A percentile compares a stretch with the other conserved stretches of the same genome.
phyloP scores from a whole-genome alignment of 2,329 filamentous ascomycete species.

The Chaetomiaceae sp. region DNA sequence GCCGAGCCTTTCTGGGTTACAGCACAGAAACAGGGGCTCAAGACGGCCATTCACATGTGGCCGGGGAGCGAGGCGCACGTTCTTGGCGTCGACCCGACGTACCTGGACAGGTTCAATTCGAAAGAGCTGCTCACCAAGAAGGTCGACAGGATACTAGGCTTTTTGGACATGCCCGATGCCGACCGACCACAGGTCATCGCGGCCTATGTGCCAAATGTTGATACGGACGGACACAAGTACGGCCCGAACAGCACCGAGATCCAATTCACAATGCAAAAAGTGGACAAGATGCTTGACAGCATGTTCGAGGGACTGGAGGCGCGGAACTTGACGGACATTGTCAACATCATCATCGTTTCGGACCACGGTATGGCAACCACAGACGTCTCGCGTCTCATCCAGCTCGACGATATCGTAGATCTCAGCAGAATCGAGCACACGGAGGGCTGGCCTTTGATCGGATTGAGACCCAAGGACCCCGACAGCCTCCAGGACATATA shows the following conservation, averaged over 20 bases:
- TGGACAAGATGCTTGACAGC: conserved; percentile 74
- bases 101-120: conserved; percentile 79
- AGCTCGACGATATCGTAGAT: conserved; percentile 86
- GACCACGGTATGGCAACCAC: conserved; percentile 99
- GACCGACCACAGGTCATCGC: conserved; percentile 87
- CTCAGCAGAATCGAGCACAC: conserved; percentile 70
- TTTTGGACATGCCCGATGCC: conserved; percentile 75
- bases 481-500: conserved; percentile 65
- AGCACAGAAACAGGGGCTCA: conserved; percentile 74
- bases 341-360: conserved; percentile 93
- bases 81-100: conserved; percentile 66
- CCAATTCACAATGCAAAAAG: conserved; percentile 66
- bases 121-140: conserved; percentile 71
- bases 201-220: conserved; percentile 91
- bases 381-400: conserved; percentile 70
- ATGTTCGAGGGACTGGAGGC: conserved; percentile 71
- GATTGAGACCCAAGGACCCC: conserved; percentile 72
- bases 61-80: conserved; percentile 90
- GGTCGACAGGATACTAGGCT: conserved; percentile 71
- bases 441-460: conserved; percentile 92
- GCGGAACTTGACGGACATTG: conserved; percentile 80
- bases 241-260: conserved; percentile 96
- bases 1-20: conserved; percentile 94
- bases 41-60: conserved; percentile 95
- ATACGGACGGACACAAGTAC: conserved; percentile 78